Evolutionary conservation across 345 rosid species (phyloP), one percentile per base, ranked within the genome.

Genomic region (Zanthoxylum bungeanum): DNA sequence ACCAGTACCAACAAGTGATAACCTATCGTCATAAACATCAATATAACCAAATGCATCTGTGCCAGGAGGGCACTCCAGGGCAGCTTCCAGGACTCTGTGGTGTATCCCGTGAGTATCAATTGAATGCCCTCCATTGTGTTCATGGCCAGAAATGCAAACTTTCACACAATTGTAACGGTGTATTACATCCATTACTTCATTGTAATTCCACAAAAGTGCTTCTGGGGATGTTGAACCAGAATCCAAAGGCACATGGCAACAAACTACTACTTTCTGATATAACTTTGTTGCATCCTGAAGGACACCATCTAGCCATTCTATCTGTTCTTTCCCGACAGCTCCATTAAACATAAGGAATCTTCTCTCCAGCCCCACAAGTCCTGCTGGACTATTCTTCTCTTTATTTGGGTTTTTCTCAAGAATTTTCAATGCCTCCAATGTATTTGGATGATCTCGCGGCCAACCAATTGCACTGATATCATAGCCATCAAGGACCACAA

Each of bases 311-410:
- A 92, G 76, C 98, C 99, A 91, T 62, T 81, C 76, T 75, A 95
- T 68, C 78, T 95, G 97, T 65, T 85, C 78, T 80, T 83, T 80
- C 72, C 98, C 97, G 39, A 92, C 91, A 67, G 86, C 98, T 68
- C 99, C 99, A 70, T 95, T 92, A 76, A 81, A 91, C 99, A 83
- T 91, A 3, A 92, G 87, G 73, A 88, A 95, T 77, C 99, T 87
- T 79, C 97, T 87, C 11, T 82, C 93, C 0, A 89, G 77, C 42
- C 85, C 93, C 8, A 31, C 60, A 65, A 92, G 83, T 62, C 98
- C 97, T 9, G 21, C 82, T 0, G 97, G 99, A 64, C 97, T 92
- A 80, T 95, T 92, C 77, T 92, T 92, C 5, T 92, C 90, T 0
- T 73, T 56, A 78, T 95, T 95, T 8, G 96, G 99, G 58, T 92